Evolutionary conservation across 176 grass and related monocot genomes (phyloP).

Genomic region (Triticum monococcum): DNA sequence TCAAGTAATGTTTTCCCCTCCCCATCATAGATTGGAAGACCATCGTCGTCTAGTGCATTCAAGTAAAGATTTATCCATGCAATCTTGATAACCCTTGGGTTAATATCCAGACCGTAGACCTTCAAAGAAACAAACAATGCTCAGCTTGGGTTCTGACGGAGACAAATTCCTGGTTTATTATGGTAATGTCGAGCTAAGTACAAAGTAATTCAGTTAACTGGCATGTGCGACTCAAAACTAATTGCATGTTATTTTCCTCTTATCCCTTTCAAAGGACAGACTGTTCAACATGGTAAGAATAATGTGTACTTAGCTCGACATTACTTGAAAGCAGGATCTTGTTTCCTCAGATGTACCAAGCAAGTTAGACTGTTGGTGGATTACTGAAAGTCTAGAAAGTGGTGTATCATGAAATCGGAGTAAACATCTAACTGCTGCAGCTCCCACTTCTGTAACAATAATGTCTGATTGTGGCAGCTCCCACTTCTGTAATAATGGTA

Average conservation of each 20-base stretch:
- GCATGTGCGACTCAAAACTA: no score
- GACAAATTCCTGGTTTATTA: neutral
- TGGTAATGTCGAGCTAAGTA: neutral
- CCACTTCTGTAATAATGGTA: neutral
- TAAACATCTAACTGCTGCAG: neutral
- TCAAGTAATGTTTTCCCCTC: conserved; percentile 92
- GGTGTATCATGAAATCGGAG: neutral
- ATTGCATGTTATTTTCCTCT: no score
- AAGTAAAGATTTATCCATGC: conserved; percentile 97
- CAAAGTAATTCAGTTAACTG: no score
- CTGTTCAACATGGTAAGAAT: neutral
- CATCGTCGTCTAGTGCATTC: conserved; percentile 89
- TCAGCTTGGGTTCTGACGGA: conserved; percentile 18
- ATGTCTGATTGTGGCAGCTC: no score
- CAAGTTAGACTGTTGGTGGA: no score
- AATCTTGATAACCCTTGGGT: conserved; percentile 86
- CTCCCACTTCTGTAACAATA: no score
- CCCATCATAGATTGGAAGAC: conserved; percentile 64
- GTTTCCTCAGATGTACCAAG: no score
- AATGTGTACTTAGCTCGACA: no score
- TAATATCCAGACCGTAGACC: conserved; percentile 94
- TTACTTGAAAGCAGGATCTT: no score
- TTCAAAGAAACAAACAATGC: conserved; percentile 34
- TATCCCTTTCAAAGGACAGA: neutral
- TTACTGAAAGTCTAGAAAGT: no score